Percentiles rank a stretch among this genome's conserved stretches.
Conservation (phyloP, 2,329 filamentous ascomycete genomes). For the Ceratocystis colombiana region DNA sequence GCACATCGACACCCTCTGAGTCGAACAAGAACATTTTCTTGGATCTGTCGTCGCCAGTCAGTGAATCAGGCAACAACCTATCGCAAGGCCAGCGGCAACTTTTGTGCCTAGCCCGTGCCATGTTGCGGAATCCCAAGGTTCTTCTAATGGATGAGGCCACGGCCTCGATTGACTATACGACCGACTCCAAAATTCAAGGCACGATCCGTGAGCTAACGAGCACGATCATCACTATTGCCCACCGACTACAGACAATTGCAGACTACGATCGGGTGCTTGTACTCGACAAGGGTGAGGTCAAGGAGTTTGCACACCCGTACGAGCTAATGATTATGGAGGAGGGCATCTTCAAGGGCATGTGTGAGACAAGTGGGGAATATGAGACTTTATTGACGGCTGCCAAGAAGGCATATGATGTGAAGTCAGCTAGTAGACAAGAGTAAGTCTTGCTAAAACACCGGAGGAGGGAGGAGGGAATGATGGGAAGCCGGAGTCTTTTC, state of each 20-base stretch:
- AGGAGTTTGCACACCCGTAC: slow-evolving; percentile 86
- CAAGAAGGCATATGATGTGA: slow-evolving; percentile 43
- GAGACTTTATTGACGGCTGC: slow-evolving; percentile 44
- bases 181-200: slow-evolving; percentile 90
- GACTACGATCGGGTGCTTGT: slow-evolving; percentile 98
- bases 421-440: slow-evolving; percentile 33
- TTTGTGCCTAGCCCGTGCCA: slow-evolving; percentile 80
- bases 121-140: slow-evolving; percentile 83
- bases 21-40: slow-evolving; percentile 94
- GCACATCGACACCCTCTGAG: slow-evolving; percentile 33
- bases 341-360: slow-evolving; percentile 55
- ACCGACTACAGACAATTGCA: slow-evolving; percentile 89
- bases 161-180: slow-evolving; percentile 92
- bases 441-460: slow-evolving; percentile 23
- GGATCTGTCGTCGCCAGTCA: slow-evolving; percentile 71
- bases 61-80: slow-evolving; percentile 85
- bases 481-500: neutral
- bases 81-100: slow-evolving; percentile 95
- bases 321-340: slow-evolving; percentile 63
- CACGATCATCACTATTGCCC: slow-evolving; percentile 94
- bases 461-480: neutral
- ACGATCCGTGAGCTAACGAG: slow-evolving; percentile 88
- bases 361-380: slow-evolving; percentile 52
- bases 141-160: slow-evolving; percentile 99
- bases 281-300: slow-evolving; percentile 74